Conservation (phyloP, 2,329 filamentous ascomycete genomes). For the Ophiobolus disseminans region DNA sequence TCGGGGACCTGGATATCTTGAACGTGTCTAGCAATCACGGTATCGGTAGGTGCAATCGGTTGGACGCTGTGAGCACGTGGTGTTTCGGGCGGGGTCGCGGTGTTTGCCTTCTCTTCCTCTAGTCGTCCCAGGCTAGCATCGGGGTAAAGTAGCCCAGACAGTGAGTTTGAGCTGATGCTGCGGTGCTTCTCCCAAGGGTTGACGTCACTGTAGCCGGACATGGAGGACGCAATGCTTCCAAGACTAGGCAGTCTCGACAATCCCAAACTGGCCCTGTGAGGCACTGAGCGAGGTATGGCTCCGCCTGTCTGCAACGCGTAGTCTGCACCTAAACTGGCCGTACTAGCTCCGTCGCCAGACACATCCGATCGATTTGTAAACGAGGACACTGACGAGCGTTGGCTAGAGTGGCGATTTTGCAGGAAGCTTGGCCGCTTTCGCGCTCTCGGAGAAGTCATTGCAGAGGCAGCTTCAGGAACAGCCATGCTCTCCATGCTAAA, state of each 20-base stretch:
- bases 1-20: constrained; percentile 91
- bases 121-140: constrained; percentile 63
- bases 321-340: constrained; percentile 77
- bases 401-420: constrained; percentile 62
- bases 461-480: constrained; percentile 23
- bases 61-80: constrained; percentile 66
- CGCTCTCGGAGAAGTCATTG: constrained; percentile 30
- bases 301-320: constrained; percentile 85
- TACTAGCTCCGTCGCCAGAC: constrained; percentile 71
- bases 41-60: constrained; percentile 76
- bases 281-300: constrained; percentile 62
- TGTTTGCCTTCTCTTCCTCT: constrained; percentile 64
- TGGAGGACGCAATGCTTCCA: constrained; percentile 84
- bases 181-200: constrained; percentile 52
- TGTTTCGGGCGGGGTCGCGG: constrained; percentile 66
- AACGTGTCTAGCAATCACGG: constrained; percentile 84
- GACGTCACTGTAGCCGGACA: constrained; percentile 61
- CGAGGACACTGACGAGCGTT: constrained; percentile 66
- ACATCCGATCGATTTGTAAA: constrained; percentile 60
- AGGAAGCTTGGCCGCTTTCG: constrained; percentile 63
- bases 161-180: constrained; percentile 48
- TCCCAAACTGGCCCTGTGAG: constrained; percentile 58
- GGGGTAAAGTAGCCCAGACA: constrained; percentile 37
- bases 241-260: constrained; percentile 82
- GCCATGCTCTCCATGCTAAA: constrained; percentile 37